A percentile compares a stretch with the other conserved stretches of the same genome.
These are phyloP conservation scores for Dimocarpus longan DNA, from an alignment of 345 rosid species.

Conservation along the genomic window DNA sequence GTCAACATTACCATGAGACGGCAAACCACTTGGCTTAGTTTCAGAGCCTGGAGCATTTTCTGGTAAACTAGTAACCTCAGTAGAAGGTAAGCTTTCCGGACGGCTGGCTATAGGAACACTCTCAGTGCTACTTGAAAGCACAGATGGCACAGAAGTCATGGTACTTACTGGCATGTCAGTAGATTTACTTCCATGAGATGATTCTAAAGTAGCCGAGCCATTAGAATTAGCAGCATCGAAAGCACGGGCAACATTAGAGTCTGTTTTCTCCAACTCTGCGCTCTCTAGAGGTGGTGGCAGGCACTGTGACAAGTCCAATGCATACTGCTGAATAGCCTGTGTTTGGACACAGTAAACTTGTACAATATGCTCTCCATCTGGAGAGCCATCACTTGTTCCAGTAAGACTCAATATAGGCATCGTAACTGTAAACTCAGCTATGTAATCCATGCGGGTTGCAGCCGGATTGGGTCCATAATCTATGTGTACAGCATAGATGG, in stretches of 20 bases:
- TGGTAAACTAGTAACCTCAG: slow-evolving; percentile 36
- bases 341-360: slow-evolving; percentile 81
- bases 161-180: slow-evolving; percentile 31
- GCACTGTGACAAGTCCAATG: slow-evolving; percentile 68
- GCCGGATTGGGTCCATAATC: slow-evolving; percentile 70
- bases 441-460: slow-evolving; percentile 64
- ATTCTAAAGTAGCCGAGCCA: slow-evolving; percentile 32
- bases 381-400: slow-evolving; percentile 64
- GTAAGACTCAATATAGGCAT: slow-evolving; percentile 83
- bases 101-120: slow-evolving; percentile 25
- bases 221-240: slow-evolving; percentile 36
- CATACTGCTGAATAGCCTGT: slow-evolving; percentile 79
- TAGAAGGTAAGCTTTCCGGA: slow-evolving; percentile 41
- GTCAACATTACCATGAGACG: slow-evolving; percentile 42
- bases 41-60: slow-evolving; percentile 38
- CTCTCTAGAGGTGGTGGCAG: slow-evolving; percentile 60
- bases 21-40: slow-evolving; percentile 33
- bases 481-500: slow-evolving; percentile 65
- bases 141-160: slow-evolving; percentile 19
- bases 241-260: slow-evolving; percentile 37
- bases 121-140: slow-evolving; percentile 33
- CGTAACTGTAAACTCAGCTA: slow-evolving; percentile 75
- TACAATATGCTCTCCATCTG: slow-evolving; percentile 56
- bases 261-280: slow-evolving; percentile 53
- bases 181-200: slow-evolving; percentile 37